Base-by-base conservation (phyloP, 176 grass and related monocot species). In the Phoenix dactylifera region DNA sequence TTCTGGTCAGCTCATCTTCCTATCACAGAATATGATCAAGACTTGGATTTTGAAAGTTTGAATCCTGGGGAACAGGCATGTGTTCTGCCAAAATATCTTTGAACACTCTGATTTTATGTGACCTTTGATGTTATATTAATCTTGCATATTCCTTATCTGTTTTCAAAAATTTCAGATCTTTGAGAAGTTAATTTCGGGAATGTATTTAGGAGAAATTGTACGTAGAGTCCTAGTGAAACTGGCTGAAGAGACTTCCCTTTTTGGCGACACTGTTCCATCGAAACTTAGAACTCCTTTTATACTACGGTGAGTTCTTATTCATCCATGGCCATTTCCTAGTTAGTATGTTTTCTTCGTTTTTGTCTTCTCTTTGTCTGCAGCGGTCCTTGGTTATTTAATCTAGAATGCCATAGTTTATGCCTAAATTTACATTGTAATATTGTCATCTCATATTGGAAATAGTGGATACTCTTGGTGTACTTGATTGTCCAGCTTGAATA, bases 131-230 rank as follows among this genome's bases (percentile, higher is more conserved):
- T 44, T 44, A 44, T 44, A 44, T 44, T 44, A 10, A 44, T 12
- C 28, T 6, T 30, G 28, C 7, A 44, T 44, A 12, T 44, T 44
- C 35, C 0, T 12, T 10, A 9, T 9, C 35, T 14, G 16, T 65
- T 59, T 60, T 73, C 32, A 15, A 4, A 65, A 55, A 19, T 80
- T 79, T 58, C 77, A 96, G 92, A 90, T 96, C 7, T 96, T 87
- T 20, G 92, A 96, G 74, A 96, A 96, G 73, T 71, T 95, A 62
- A 84, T 35, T 0, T 89, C 86, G 6, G 90, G 86, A 75, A 86
- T 95, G 83, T 89, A 89, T 68, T 71, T 95, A 32, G 90, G 90
- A 15, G 83, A 89, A 63, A 86, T 95, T 29, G 86, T 89, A 52
- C 82, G 86, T 52, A 83, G 86, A 55, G 86, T 84, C 15, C 74